These are phyloP conservation scores for Mycocalia duriaeana DNA, from an alignment of 1,284 basidiomycete species.

Conservation along the genomic window DNA sequence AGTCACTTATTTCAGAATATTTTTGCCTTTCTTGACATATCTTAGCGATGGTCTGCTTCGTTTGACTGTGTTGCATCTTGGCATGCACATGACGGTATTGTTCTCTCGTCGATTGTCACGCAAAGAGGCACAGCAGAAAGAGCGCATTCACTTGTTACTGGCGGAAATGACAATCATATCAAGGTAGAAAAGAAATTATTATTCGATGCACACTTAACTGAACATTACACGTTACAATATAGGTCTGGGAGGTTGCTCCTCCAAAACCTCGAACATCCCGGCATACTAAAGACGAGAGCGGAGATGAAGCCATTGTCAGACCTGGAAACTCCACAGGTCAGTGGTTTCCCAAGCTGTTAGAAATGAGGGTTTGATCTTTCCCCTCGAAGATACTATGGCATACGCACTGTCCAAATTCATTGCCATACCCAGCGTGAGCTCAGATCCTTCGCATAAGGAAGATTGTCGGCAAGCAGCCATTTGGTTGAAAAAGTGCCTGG, in stretches of 20 bases:
- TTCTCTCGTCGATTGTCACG: conserved; percentile 71
- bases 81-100: conserved; percentile 75
- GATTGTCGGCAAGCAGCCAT: conserved; percentile 90
- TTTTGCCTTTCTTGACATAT: conserved; percentile 3
- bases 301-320: too few relatives aligned
- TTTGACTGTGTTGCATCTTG: conserved; percentile 84
- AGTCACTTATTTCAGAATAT: conserved; percentile 4
- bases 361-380: too few relatives aligned
- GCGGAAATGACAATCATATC: conserved; percentile 80
- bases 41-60: conserved; percentile 70
- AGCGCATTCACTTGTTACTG: conserved; percentile 61
- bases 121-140: conserved; percentile 22
- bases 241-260: conserved; percentile 29
- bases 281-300: conserved; percentile 8
- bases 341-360: conserved; percentile 5
- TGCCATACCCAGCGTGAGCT: conserved; percentile 83
- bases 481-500: conserved; percentile 83
- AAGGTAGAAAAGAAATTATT: conserved; percentile 54
- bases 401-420: conserved; percentile 84
- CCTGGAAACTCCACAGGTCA: conserved; percentile 18
- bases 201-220: conserved; percentile 16
- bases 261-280: conserved; percentile 21
- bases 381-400: conserved; percentile 53
- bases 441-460: conserved; percentile 64
- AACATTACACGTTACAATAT: conserved; percentile 4